A percentile compares a stretch with the other conserved stretches of the same genome.
These are phyloP conservation scores for Dictyostelium firmibasis DNA, from an alignment of 78 protist genomes.

Conservation along the genomic window DNA sequence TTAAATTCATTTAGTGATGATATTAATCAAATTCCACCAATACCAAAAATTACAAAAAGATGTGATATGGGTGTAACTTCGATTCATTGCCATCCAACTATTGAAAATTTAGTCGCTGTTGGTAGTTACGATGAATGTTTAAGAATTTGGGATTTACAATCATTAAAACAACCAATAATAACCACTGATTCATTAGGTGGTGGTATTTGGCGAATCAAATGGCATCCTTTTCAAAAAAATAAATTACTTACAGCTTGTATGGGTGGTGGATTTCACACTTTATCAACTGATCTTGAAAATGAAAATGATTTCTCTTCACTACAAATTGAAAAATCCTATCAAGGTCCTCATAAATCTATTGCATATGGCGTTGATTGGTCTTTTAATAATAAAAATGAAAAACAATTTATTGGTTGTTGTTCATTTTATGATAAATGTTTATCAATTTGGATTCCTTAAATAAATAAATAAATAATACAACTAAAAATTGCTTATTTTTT, in stretches of 20 bases:
- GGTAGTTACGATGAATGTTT: conserved; percentile 87
- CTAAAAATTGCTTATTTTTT: too few species aligned
- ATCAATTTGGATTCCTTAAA: conserved; percentile 48
- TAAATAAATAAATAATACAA: too few species aligned
- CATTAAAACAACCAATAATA: conserved; percentile 26
- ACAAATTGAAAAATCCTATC: not conserved
- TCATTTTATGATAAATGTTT: conserved; percentile 82
- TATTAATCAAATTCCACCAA: not conserved
- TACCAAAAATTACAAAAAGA: not conserved
- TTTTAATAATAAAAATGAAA: not conserved
- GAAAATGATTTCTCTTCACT: not conserved
- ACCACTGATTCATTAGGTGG: conserved; percentile 53
- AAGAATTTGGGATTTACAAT: conserved; percentile 72
- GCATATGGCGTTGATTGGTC: conserved; percentile 90
- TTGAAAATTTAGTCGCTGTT: conserved; percentile 47
- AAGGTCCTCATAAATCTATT: conserved; percentile 42
- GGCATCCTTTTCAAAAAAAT: conserved; percentile 62
- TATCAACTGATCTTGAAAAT: not conserved
- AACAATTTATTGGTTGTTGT: conserved; percentile 69
- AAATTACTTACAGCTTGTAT: conserved; percentile 78
- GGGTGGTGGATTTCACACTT: conserved; percentile 79
- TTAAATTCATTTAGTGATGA: not conserved
- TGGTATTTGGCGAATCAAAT: conserved; percentile 86
- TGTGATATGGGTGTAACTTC: conserved; percentile 84
- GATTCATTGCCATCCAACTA: conserved; percentile 66